Conservation (phyloP, 2,329 filamentous ascomycete species). For the Falciphora oryzae region DNA sequence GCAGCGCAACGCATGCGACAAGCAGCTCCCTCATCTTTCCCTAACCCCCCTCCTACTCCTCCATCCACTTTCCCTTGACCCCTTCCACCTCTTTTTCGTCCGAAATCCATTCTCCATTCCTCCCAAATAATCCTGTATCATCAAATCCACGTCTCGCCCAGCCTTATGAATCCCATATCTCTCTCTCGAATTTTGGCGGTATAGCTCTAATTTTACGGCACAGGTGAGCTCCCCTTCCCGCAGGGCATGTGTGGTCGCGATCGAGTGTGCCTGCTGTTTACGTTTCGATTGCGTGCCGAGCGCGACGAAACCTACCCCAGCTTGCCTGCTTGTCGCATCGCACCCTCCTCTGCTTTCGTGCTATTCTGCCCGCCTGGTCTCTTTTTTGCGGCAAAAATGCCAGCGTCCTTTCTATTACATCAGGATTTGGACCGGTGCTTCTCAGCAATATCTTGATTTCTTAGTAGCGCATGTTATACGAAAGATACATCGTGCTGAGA, state of each 20-base stretch:
- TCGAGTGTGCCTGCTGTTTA: not conserved
- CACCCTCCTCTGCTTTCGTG: constrained; percentile 1
- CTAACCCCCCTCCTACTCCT: not conserved
- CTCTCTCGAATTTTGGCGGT: not conserved
- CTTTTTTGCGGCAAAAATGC: not conserved
- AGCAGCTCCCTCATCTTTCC: not conserved
- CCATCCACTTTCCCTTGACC: not conserved
- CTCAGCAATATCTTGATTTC: not conserved
- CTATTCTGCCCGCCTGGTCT: not conserved
- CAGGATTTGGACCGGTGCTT: not conserved
- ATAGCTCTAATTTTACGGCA: not conserved
- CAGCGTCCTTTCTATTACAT: not conserved
- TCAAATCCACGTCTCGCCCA: constrained; percentile 3
- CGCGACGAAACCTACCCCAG: not conserved
- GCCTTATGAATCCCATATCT: not conserved
- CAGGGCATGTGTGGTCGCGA: not conserved
- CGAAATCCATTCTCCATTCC: not conserved
- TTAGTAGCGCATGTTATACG: not conserved
- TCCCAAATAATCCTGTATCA: not conserved
- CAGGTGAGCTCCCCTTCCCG: not conserved
- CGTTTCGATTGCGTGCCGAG: not conserved
- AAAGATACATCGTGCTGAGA: not conserved
- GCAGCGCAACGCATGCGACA: not conserved
- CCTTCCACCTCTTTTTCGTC: not conserved
- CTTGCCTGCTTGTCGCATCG: not conserved